Conservation (phyloP, 371 early-diverging fungal genomes). For the Nosema bombycis region DNA sequence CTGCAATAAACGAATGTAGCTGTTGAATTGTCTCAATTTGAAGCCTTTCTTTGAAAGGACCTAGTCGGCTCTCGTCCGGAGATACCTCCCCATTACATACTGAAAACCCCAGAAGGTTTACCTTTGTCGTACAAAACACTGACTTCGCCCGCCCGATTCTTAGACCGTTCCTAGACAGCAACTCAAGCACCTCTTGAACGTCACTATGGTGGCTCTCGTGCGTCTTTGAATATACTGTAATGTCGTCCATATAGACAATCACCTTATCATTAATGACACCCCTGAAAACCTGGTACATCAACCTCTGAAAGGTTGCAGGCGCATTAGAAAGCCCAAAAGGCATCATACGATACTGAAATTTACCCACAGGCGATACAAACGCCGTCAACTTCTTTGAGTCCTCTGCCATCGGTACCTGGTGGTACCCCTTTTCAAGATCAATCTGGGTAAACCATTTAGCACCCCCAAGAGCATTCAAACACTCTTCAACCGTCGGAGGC, state of each 20-base stretch:
- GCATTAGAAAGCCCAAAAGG: slow-evolving; percentile 36
- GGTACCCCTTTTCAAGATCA: slow-evolving; percentile 65
- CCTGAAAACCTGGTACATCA: slow-evolving; percentile 35
- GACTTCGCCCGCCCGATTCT: background rate
- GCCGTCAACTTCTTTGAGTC: no score
- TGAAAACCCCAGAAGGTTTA: slow-evolving; percentile 38
- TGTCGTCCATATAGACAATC: slow-evolving; percentile 31
- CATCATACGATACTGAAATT: slow-evolving; percentile 59
- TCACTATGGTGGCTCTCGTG: slow-evolving; percentile 1
- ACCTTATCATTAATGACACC: background rate
- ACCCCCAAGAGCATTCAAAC: slow-evolving; percentile 43
- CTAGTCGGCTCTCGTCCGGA: slow-evolving; percentile 11
- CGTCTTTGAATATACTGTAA: slow-evolving; percentile 14
- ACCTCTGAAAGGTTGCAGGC: slow-evolving; percentile 50
- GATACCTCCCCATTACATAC: background rate
- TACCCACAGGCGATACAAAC: slow-evolving; percentile 57
- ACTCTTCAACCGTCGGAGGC: slow-evolving; percentile 28
- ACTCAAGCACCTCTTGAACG: background rate
- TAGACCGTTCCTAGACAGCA: background rate
- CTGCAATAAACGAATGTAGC: no score
- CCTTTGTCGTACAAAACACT: slow-evolving; percentile 3
- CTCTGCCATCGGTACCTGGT: slow-evolving; percentile 59
- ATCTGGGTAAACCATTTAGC: slow-evolving; percentile 58
- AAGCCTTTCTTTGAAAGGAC: no score
- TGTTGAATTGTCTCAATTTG: no score